Conservation (phyloP, 1,139 yeast genomes). For the Taiozyma sp. region DNA sequence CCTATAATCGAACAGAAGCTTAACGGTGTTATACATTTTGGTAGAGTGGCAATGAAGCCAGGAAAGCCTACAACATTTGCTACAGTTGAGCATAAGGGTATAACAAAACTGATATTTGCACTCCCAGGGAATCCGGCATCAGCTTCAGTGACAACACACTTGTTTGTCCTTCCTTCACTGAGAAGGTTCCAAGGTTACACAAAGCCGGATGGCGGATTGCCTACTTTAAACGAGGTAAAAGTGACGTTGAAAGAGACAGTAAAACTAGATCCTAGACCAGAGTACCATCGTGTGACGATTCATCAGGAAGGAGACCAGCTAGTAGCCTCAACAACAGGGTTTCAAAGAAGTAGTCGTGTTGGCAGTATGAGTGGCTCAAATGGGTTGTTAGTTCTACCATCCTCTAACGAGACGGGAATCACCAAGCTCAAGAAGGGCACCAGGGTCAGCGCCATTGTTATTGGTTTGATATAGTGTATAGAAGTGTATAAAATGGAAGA, state of each 20-base stretch:
- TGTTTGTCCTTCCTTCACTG: slow-evolving; percentile 43
- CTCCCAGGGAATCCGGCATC: slow-evolving; percentile 53
- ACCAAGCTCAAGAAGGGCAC: slow-evolving; percentile 11
- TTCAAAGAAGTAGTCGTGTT: slow-evolving; percentile 45
- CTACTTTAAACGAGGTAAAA: slow-evolving; percentile 26
- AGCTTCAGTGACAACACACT: slow-evolving; percentile 39
- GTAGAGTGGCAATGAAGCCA: slow-evolving; percentile 50
- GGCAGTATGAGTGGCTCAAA: slow-evolving; percentile 42
- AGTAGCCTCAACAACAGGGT: slow-evolving; percentile 39
- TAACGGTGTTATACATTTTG: slow-evolving; percentile 43
- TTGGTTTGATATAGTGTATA: slow-evolving; percentile 8
- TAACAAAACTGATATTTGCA: slow-evolving; percentile 34
- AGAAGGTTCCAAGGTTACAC: slow-evolving; percentile 29
- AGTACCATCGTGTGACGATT: slow-evolving; percentile 40
- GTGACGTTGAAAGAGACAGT: slow-evolving; percentile 29
- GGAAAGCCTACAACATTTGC: slow-evolving; percentile 54
- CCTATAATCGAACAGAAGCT: slow-evolving; percentile 38
- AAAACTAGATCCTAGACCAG: slow-evolving; percentile 42
- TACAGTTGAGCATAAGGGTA: slow-evolving; percentile 26
- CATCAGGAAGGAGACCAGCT: slow-evolving; percentile 24
- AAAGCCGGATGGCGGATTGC: slow-evolving; percentile 14
- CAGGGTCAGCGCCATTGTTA: slow-evolving; percentile 24
- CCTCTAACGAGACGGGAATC: slow-evolving; percentile 12
- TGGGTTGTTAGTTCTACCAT: slow-evolving; percentile 38
- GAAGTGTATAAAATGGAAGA: background rate